Evolutionary conservation across 2,329 filamentous ascomycete species (phyloP).

Genomic region (Aspergillus sp.): DNA sequence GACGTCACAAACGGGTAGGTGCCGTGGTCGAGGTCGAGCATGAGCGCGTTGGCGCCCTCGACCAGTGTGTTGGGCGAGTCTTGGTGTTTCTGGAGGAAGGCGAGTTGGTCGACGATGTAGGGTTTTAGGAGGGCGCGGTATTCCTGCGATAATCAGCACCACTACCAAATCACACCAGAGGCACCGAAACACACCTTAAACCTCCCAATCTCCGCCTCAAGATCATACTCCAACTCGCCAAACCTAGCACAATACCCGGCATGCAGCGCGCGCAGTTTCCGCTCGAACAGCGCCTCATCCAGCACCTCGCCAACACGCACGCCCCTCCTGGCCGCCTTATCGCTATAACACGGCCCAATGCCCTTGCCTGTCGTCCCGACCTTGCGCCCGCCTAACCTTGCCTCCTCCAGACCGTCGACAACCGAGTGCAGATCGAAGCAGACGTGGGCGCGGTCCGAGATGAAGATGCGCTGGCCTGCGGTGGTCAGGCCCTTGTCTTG

Average conservation of each 20-base stretch:
- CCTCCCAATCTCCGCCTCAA: conserved; percentile 49
- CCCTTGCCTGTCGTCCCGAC: conserved; percentile 43
- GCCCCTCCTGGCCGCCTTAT: conserved; percentile 52
- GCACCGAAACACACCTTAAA: conserved; percentile 40
- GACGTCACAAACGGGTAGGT: conserved; percentile 43
- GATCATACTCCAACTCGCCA: conserved; percentile 50
- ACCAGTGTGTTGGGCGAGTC: conserved; percentile 48
- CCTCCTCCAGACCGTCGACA: conserved; percentile 39
- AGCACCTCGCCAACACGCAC: conserved; percentile 51
- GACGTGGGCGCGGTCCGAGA: conserved; percentile 39
- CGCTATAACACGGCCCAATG: conserved; percentile 52
- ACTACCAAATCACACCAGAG: background rate
- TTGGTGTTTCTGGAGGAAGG: conserved; percentile 47
- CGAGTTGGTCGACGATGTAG: conserved; percentile 38
- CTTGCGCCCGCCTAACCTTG: conserved; percentile 35
- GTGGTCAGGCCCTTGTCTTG: conserved; percentile 35
- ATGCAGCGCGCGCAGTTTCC: conserved; percentile 44
- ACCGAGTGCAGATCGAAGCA: conserved; percentile 37
- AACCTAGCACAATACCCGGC: conserved; percentile 48
- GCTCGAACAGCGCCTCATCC: conserved; percentile 47
- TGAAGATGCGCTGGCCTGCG: conserved; percentile 35
- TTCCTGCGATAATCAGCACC: conserved; percentile 16
- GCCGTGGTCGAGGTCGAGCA: conserved; percentile 50
- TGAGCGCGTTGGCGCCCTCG: conserved; percentile 55
- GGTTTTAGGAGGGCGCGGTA: conserved; percentile 29